These are phyloP conservation scores for Amanita inopinata DNA, from an alignment of 768 basidiomycete species.

Conservation along the genomic window DNA sequence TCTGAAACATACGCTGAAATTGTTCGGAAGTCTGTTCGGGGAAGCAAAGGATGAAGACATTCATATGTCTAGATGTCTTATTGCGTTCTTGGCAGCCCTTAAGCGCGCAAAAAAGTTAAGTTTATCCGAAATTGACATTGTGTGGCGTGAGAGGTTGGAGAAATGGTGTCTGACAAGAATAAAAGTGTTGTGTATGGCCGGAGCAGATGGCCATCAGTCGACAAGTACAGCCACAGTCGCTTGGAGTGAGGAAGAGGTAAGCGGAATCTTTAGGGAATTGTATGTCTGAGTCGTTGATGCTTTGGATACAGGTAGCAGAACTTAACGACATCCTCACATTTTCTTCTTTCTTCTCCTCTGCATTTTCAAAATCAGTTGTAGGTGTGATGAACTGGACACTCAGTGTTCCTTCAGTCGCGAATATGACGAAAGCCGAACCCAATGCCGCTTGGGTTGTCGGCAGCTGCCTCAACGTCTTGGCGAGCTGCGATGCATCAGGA, in stretches of 20 bases:
- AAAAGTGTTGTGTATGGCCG: background rate
- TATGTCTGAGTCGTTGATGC: too few relatives aligned
- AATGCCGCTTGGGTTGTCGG: slow-evolving; percentile 49
- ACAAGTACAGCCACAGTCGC: background rate
- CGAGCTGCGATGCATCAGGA: slow-evolving; percentile 29
- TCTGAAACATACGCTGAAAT: slow-evolving; percentile 28
- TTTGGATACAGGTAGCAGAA: slow-evolving; percentile 31
- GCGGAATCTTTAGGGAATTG: background rate
- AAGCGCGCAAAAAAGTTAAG: slow-evolving; percentile 38
- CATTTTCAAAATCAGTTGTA: slow-evolving; percentile 25
- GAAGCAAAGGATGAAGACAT: slow-evolving; percentile 27
- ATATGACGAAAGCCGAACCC: slow-evolving; percentile 13
- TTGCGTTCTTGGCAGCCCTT: slow-evolving; percentile 44
- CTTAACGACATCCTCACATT: slow-evolving; percentile 47
- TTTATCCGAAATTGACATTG: slow-evolving; percentile 38
- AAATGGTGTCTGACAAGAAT: slow-evolving; percentile 37
- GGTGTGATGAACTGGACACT: slow-evolving; percentile 36
- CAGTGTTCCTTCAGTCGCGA: slow-evolving; percentile 1
- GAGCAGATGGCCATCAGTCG: too few relatives aligned
- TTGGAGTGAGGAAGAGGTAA: slow-evolving; percentile 4
- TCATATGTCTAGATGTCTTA: slow-evolving; percentile 27
- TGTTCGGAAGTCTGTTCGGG: background rate
- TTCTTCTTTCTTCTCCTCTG: slow-evolving; percentile 37
- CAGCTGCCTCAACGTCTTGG: slow-evolving; percentile 46
- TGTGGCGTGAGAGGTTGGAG: slow-evolving; percentile 49